Evolutionary conservation across 768 basidiomycete species (phyloP).

Genomic region (Mycena vitilis): DNA sequence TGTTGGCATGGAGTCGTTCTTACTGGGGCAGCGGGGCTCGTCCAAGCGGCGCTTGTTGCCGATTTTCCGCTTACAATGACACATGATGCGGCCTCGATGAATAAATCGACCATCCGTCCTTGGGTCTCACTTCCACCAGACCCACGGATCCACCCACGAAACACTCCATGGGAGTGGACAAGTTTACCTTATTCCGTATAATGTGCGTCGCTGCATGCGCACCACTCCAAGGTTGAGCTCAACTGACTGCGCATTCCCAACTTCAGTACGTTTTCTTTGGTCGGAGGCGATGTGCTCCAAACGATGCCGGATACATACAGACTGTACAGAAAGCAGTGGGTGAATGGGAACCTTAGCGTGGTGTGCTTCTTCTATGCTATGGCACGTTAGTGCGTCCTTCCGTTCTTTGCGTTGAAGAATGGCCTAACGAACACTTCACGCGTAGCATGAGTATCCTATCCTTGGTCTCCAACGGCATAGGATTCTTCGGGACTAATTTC

Average conservation of each 20-base stretch:
- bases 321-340: slow-evolving; percentile 31
- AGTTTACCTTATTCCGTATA: slow-evolving; percentile 28
- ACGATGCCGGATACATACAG: slow-evolving; percentile 27
- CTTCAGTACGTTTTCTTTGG: slow-evolving; percentile 29
- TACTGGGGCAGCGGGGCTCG: no score
- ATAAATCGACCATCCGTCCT: not conserved
- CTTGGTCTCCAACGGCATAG: slow-evolving; percentile 13
- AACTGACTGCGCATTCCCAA: not conserved
- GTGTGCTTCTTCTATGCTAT: slow-evolving; percentile 29
- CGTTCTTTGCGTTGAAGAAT: not conserved
- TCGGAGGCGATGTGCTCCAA: slow-evolving; percentile 28
- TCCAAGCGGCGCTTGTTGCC: no score
- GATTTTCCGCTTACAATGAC: no score
- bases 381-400: slow-evolving; percentile 29
- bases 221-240: not conserved
- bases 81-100: not conserved
- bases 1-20: no score
- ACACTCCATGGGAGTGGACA: slow-evolving; percentile 25
- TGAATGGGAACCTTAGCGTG: slow-evolving; percentile 9
- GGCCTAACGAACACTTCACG: not conserved
- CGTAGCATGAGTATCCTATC: slow-evolving; percentile 18
- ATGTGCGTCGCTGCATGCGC: slow-evolving; percentile 13
- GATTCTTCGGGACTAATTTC: slow-evolving; percentile 2
- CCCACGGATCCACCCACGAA: not conserved
- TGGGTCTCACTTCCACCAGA: not conserved